Evolutionary conservation across 495 filamentous ascomycete species (phyloP).

Genomic region (Cenococcum geophilum): DNA sequence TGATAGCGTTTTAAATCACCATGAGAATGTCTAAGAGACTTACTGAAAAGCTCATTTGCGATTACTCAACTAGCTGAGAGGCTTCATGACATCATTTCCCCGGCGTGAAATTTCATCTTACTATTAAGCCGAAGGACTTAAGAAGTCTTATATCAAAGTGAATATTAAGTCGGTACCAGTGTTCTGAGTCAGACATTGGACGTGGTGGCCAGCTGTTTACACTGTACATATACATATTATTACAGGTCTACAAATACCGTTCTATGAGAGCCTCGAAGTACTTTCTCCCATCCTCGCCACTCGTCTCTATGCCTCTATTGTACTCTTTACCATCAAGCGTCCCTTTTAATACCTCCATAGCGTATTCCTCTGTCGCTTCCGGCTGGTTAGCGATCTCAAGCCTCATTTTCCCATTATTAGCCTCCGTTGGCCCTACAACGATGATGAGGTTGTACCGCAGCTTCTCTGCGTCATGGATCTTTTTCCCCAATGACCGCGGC

Average conservation of each 20-base stretch:
- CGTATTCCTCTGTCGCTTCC: not conserved
- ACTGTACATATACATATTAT: not conserved
- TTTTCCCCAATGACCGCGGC: constrained; percentile 55
- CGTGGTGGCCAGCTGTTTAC: not conserved
- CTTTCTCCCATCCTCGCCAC: not conserved
- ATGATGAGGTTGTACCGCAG: constrained; percentile 71
- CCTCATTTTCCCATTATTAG: constrained; percentile 4
- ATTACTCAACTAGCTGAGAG: no score
- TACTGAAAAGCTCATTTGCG: no score
- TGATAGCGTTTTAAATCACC: no score
- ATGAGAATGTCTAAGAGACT: no score
- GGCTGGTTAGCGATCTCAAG: constrained; percentile 21
- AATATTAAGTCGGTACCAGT: no score
- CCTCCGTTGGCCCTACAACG: constrained; percentile 57
- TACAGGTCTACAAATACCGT: constrained; percentile 5
- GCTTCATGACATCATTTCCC: no score
- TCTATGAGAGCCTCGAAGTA: constrained; percentile 13
- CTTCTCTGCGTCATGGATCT: constrained; percentile 63
- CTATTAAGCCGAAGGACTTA: no score
- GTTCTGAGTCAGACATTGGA: no score
- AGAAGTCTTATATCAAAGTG: no score
- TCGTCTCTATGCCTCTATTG: constrained; percentile 2
- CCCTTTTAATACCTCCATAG: not conserved
- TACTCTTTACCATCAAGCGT: not conserved
- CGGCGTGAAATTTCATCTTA: no score